Evolutionary conservation across 768 basidiomycete genomes (phyloP), one percentile per base, ranked within the genome.

Genomic region (Hericium rajendrae): DNA sequence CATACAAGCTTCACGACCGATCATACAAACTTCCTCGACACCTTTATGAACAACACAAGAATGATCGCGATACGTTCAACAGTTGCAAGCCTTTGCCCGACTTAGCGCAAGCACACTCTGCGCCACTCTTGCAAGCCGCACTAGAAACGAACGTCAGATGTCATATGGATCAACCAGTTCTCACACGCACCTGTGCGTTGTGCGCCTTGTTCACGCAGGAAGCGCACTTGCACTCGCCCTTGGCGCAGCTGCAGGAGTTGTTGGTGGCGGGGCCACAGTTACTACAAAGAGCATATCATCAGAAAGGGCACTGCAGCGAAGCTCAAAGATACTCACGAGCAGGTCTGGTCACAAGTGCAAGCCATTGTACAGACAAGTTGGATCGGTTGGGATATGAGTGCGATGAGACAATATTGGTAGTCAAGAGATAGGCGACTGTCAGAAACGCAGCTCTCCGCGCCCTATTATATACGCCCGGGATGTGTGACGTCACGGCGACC

Each of bases 391-490:
- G 41, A 43, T 43, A 43, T 61, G 43, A 53, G 51, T 20, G 37
- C 2, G 40, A 41, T 6, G 12, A 38, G 32, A 51, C 59, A 15
- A 15, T 50, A 26, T 15, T 49, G 49, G 49, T 28, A 12, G 49
- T 43, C 15, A 20, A 24, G 26, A 50, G 28, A 22, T 16, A 22
- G 9, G 32, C 32, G 26, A 16, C 22, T 24, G 3, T 15, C 18
- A 28, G 22, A 28, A 50, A 22, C n/a, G 6, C 6, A 20, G 20
- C 15, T 11, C 20, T n/a, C 20, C n/a, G 20, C 49, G 94, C 95
- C 94, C 94, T 94, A 71, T 89, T 90, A 37, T 97, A 95, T 75
- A 94, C 94, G n/a, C 75, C 75, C 81, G 58, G 93, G 97, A 74
- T 76, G 97, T 60, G 76, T 97, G 63, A 77, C 81, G 18, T 94